Conservation (phyloP, 2,329 filamentous ascomycete genomes). For the Microdochium paspali region DNA sequence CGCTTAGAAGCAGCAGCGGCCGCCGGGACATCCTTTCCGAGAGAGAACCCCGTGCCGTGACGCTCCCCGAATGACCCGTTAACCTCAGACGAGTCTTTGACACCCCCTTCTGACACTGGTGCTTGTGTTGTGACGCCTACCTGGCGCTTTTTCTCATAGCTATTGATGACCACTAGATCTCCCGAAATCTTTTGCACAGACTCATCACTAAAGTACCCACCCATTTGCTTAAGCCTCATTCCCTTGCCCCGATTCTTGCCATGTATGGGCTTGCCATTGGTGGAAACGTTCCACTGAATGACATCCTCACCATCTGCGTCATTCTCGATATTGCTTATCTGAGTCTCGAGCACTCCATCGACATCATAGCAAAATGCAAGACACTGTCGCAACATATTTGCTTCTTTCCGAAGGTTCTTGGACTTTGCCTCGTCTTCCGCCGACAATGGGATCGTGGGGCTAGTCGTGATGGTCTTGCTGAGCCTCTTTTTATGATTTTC, state of each 20-base stretch:
- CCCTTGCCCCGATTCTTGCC: conserved; percentile 1
- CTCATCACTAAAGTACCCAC: conserved; percentile 1
- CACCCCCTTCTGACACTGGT: neutral
- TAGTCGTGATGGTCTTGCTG: neutral
- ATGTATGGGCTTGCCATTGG: conserved; percentile 1
- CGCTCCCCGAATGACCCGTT: neutral
- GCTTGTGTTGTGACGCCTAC: neutral
- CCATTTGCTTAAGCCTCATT: neutral
- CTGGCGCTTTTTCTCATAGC: neutral
- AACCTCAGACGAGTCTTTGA: neutral
- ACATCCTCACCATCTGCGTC: conserved; percentile 1
- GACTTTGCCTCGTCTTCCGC: conserved; percentile 1
- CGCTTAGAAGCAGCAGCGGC: too few relatives aligned
- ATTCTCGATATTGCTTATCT: conserved; percentile 3
- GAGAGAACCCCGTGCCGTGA: neutral
- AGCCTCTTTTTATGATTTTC: neutral
- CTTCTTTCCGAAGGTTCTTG: conserved; percentile 1
- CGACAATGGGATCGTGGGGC: neutral
- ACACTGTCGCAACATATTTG: neutral
- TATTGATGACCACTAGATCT: conserved; percentile 1
- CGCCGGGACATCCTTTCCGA: too few relatives aligned
- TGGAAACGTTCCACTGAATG: conserved; percentile 2
- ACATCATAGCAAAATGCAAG: conserved; percentile 1
- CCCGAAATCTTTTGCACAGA: conserved; percentile 1
- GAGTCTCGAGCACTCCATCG: conserved; percentile 1